Conservation (phyloP, 2,329 filamentous ascomycete genomes). For the Colletotrichum sp. region DNA sequence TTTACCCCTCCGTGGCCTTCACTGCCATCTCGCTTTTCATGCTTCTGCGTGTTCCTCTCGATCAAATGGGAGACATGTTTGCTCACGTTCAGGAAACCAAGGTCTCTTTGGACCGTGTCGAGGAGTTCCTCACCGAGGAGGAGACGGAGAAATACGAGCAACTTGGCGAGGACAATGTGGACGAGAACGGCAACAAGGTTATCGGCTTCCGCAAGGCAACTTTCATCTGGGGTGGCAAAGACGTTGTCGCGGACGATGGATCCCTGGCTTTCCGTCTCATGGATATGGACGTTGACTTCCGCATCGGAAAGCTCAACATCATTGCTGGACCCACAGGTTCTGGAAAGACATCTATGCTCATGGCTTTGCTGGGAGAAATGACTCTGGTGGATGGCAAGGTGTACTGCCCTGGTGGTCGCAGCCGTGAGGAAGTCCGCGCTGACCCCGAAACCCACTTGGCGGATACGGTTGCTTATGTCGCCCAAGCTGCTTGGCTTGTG, state of each 20-base stretch:
- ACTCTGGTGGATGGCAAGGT: conserved; percentile 81
- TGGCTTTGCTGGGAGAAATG: conserved; percentile 98
- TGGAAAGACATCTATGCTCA: conserved; percentile 93
- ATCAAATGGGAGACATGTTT: conserved; percentile 98
- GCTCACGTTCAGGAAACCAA: conserved; percentile 97
- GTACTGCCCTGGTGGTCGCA: conserved; percentile 83
- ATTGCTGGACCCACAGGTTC: conserved; percentile 93
- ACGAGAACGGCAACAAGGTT: conserved; percentile 71
- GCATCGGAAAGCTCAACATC: conserved; percentile 86
- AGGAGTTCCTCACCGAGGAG: conserved; percentile 90
- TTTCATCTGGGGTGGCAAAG: conserved; percentile 84
- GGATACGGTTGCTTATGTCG: conserved; percentile 94
- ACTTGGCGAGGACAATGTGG: conserved; percentile 71
- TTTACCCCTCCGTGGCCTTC: conserved; percentile 93
- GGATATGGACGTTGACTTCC: conserved; percentile 82
- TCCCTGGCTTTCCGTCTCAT: conserved; percentile 83
- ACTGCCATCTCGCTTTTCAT: conserved; percentile 96
- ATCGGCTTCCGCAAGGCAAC: conserved; percentile 88
- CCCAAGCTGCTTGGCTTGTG: conserved; percentile 95
- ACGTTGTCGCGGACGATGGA: conserved; percentile 64
- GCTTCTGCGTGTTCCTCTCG: conserved; percentile 88
- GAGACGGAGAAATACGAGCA: conserved; percentile 97
- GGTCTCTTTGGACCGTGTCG: conserved; percentile 95
- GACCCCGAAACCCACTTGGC: conserved; percentile 86
- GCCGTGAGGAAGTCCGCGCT: conserved; percentile 81